These are phyloP conservation scores for Zopfia rhizophila DNA, from an alignment of 2,329 filamentous ascomycete genomes.

Conservation along the genomic window DNA sequence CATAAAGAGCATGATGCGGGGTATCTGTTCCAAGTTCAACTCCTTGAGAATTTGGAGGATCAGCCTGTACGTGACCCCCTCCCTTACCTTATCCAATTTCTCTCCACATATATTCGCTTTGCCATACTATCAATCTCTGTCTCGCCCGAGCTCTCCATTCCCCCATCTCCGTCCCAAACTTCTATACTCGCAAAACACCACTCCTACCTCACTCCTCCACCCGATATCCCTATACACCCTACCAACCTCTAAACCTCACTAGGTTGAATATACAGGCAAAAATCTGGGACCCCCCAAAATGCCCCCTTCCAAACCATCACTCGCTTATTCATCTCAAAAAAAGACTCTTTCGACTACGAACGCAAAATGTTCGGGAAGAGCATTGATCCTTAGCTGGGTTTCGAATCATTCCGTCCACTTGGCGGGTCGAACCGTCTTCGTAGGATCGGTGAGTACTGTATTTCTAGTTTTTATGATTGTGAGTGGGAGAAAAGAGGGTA, in stretches of 20 bases:
- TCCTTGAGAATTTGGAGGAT: constrained; percentile 58
- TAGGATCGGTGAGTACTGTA: too few relatives aligned
- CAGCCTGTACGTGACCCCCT: constrained; percentile 48
- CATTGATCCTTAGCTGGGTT: too few relatives aligned
- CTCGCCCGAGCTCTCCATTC: too few relatives aligned
- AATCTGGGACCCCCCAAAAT: constrained; percentile 59
- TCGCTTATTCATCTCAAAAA: constrained; percentile 51
- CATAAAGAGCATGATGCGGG: constrained; percentile 52
- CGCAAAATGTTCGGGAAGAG: constrained; percentile 57
- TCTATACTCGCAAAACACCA: too few relatives aligned
- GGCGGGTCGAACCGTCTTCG: too few relatives aligned
- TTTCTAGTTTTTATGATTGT: too few relatives aligned
- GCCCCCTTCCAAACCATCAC: constrained; percentile 61
- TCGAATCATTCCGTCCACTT: too few relatives aligned
- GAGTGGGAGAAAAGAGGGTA: too few relatives aligned
- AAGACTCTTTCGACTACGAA: constrained; percentile 55
- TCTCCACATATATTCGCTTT: not conserved
- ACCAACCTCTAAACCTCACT: not conserved
- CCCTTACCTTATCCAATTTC: not conserved
- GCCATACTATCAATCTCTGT: too few relatives aligned
- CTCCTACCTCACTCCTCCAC: too few relatives aligned
- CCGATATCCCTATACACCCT: too few relatives aligned
- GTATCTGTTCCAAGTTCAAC: constrained; percentile 59
- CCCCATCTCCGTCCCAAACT: too few relatives aligned
- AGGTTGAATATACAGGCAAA: constrained; percentile 56